Evolutionary conservation across 768 basidiomycete species (phyloP), one percentile per base, ranked within the genome.

Genomic region (Tricholoma matsutake): DNA sequence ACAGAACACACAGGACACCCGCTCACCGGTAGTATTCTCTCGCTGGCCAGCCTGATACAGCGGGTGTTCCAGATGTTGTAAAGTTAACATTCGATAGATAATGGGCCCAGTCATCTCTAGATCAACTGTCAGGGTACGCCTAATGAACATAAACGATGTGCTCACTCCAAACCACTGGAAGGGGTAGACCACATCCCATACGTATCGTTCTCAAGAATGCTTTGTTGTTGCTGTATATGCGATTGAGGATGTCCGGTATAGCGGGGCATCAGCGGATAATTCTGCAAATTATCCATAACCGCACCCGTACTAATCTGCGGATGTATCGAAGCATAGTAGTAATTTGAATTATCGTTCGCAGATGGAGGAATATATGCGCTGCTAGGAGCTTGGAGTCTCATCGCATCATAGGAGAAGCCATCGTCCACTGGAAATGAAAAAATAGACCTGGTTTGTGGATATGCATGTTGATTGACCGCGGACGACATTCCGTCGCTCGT

Each of bases 141-240:
- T 13, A 56, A 45, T 54, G 58, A 7, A 28, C 10, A 35, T 14
- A 62, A 28, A 43, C 41, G 41, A 31, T 9, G 14, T 13, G 75
- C 86, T 70, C 68, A 89, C 87, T 84, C 84, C 62, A 87, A 87
- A 18, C 83, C 81, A 13, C 79, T 74, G 0, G 87, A 86, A 18
- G 83, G 84, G 63, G 75, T 77, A 7, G 85, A 84, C 87, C 87
- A 89, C 81, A 89, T 84, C n/a, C 81, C 77, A 56, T 85, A 79
- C 43, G 83, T 79, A 61, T 81, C 80, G 55, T 75, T 72, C 31
- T 31, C 31, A 9, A 16, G 29, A 16, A 53, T 9, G 3, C 8
- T 9, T 32, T 31, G 51, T 11, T 32, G 51, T n/a, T n/a, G 60
- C 52, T 18, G 43, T 28, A 37, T 49, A 56, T 39, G n/a, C 28